Evolutionary conservation across 2,329 filamentous ascomycete genomes (phyloP).

Genomic region (Tolypocladium tropicale): DNA sequence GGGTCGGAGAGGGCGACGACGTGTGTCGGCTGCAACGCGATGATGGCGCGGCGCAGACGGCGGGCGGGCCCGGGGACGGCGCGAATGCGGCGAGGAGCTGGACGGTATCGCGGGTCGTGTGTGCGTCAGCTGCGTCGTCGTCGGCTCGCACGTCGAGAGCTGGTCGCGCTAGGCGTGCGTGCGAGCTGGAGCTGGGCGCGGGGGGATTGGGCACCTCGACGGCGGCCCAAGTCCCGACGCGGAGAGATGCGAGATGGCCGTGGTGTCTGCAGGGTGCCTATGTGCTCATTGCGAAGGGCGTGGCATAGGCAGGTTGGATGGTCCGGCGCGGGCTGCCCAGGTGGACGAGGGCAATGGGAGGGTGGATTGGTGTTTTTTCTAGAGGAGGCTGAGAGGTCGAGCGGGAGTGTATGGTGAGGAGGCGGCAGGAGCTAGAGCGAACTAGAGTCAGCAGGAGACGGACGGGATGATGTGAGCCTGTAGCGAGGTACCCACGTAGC

Average conservation of each 20-base stretch:
- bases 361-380: not conserved
- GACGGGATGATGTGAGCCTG: not conserved
- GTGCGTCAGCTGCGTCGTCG: not conserved
- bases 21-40: not conserved
- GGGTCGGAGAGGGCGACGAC: slow-evolving; percentile 1
- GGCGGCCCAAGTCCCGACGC: slow-evolving; percentile 9
- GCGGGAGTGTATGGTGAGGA: not conserved
- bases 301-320: not conserved
- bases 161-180: slow-evolving; percentile 1
- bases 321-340: not conserved
- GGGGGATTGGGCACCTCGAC: slow-evolving; percentile 11
- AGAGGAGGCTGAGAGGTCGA: not conserved
- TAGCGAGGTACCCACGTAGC: not conserved
- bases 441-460: not conserved
- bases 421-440: not conserved
- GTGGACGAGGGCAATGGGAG: not conserved
- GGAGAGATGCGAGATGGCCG: slow-evolving; percentile 7
- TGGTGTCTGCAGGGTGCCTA: slow-evolving; percentile 4
- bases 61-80: not conserved
- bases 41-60: not conserved
- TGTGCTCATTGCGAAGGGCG: slow-evolving; percentile 6
- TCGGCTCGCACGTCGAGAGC: not conserved
- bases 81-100: not conserved
- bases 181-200: slow-evolving; percentile 1
- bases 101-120: not conserved